Evolutionary conservation across 202 grass and related monocot genomes (phyloP).

Genomic region (Carex arenaria): DNA sequence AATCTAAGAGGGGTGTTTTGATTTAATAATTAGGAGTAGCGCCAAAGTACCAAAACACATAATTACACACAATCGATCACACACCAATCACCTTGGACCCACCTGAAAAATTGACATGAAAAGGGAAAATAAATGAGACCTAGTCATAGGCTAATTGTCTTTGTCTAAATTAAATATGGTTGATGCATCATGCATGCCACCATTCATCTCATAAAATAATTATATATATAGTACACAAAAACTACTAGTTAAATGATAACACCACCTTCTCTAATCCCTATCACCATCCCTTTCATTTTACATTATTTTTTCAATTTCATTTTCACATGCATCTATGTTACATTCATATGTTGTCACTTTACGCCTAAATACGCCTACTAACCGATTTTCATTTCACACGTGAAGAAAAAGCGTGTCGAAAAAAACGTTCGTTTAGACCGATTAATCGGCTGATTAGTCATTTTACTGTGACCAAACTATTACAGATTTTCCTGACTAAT

Average conservation of each 20-base stretch:
- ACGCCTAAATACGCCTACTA: background rate
- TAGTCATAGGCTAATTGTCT: background rate
- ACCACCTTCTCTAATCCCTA: background rate
- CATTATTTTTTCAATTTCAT: background rate
- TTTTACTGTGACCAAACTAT: no score
- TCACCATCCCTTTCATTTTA: background rate
- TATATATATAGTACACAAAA: background rate
- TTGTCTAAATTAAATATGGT: background rate
- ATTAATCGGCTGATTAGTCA: no score
- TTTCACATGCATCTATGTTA: background rate
- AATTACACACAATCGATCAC: no score
- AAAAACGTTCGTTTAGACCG: no score
- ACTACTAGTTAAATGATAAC: background rate
- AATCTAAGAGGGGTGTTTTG: no score
- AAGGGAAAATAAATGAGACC: background rate
- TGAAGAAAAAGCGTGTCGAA: background rate
- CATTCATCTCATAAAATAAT: background rate
- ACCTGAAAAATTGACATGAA: background rate
- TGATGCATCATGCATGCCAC: no score
- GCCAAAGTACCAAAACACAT: background rate
- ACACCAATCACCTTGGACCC: background rate
- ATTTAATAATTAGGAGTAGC: background rate
- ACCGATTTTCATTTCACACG: background rate
- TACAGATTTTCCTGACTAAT: no score
- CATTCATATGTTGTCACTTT: background rate